phyloP scores from a whole-genome alignment of 106 monocot genomes.

The Dioscorea zingiberensis region DNA sequence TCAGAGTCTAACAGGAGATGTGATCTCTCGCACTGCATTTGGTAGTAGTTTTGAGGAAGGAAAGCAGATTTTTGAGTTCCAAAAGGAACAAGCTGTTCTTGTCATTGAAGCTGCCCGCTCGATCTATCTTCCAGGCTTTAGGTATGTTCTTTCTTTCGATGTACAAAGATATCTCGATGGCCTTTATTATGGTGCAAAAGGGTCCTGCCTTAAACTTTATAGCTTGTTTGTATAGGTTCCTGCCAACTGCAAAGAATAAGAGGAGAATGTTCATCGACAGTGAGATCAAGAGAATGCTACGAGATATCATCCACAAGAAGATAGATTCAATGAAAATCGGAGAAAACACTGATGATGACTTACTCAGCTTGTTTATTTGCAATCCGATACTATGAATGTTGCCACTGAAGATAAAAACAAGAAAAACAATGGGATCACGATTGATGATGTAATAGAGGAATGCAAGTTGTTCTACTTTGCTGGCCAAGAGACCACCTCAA shows the following conservation, averaged over 20 bases:
- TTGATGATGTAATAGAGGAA: constrained; percentile 22
- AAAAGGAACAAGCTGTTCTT: not conserved
- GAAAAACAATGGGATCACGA: constrained; percentile 5
- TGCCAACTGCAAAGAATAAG: not conserved
- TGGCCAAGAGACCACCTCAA: constrained; percentile 18
- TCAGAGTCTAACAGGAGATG: constrained; percentile 25
- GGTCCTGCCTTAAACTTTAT: not conserved
- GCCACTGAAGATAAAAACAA: not conserved
- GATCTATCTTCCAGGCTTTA: constrained; percentile 15
- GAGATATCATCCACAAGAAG: constrained; percentile 29
- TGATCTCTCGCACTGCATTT: constrained; percentile 7
- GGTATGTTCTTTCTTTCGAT: not conserved
- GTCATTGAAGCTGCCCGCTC: not conserved
- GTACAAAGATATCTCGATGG: no score
- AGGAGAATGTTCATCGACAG: not conserved
- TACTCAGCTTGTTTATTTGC: constrained; percentile 10
- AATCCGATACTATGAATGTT: not conserved
- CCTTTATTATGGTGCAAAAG: not conserved
- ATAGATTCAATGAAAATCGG: constrained; percentile 8
- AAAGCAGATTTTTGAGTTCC: not conserved
- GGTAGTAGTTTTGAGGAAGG: constrained; percentile 3
- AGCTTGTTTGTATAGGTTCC: not conserved
- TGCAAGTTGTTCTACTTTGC: constrained; percentile 34
- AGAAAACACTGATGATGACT: constrained; percentile 2
- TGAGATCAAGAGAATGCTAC: not conserved